Conservation (phyloP, 1,284 basidiomycete genomes). For the Meripilus lineatus region DNA sequence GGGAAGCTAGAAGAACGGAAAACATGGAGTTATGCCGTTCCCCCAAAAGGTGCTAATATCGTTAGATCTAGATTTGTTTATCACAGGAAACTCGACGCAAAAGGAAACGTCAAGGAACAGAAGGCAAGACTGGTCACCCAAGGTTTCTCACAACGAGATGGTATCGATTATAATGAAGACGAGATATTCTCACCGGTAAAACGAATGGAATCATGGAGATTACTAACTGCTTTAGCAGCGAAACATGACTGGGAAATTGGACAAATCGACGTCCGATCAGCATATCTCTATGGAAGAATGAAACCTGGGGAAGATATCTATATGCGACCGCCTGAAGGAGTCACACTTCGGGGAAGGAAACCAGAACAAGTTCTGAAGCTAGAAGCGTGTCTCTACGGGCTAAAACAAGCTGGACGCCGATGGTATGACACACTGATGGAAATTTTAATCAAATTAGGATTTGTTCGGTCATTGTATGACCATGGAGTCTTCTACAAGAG, state of each 20-base stretch:
- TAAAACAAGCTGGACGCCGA: conserved; percentile 19
- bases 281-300: conserved; percentile 14
- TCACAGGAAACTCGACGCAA: conserved; percentile 21
- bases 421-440: conserved; percentile 16
- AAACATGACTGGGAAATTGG: conserved; percentile 18
- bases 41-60: conserved; percentile 14
- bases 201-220: conserved; percentile 27
- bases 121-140: conserved; percentile 34
- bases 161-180: conserved; percentile 35
- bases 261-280: conserved; percentile 13
- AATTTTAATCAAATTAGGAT: conserved; percentile 13
- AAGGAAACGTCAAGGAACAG: conserved; percentile 14
- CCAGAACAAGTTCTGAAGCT: conserved; percentile 11
- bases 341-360: conserved; percentile 17
- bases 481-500: conserved; percentile 15
- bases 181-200: conserved; percentile 39
- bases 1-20: conserved; percentile 14
- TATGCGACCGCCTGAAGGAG: conserved; percentile 26
- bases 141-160: conserved; percentile 35
- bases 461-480: conserved; percentile 15
- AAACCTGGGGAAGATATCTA: conserved; percentile 15
- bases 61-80: conserved; percentile 22
- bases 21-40: conserved; percentile 15
- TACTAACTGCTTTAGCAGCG: conserved; percentile 29
- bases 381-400: conserved; percentile 21